Conservation (phyloP, 1,284 basidiomycete genomes). For the Apiotrichum akiyoshidainum region DNA sequence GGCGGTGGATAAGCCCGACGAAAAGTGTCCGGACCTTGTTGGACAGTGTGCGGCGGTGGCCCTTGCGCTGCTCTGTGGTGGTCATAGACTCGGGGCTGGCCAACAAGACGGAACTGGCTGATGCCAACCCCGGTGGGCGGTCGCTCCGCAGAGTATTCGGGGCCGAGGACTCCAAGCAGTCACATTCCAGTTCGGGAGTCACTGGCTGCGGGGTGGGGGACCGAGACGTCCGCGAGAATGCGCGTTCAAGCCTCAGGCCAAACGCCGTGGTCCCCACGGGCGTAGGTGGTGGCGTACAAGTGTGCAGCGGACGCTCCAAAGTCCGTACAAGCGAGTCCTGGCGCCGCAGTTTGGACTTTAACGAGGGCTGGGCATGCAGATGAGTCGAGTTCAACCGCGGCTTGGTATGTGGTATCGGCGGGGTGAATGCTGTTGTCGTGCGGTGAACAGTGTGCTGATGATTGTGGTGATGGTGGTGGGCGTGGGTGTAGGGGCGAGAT, state of each 20-base stretch:
- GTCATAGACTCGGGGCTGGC: no score
- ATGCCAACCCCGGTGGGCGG: no score
- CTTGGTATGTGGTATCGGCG: constrained; percentile 3
- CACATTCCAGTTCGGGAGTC: no score
- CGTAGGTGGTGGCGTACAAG: neutral
- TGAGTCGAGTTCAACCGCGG: neutral
- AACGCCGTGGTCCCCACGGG: neutral
- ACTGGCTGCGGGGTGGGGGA: neutral
- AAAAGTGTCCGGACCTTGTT: constrained; percentile 31
- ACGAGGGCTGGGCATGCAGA: no score
- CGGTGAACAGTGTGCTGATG: constrained; percentile 8
- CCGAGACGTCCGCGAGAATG: neutral
- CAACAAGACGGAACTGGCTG: no score
- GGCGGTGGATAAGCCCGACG: constrained; percentile 14
- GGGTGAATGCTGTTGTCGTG: constrained; percentile 2
- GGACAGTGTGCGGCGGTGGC: constrained; percentile 26
- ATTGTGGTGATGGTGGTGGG: neutral
- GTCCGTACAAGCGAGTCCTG: neutral
- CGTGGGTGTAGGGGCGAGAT: neutral
- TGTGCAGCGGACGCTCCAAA: neutral
- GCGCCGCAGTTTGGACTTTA: neutral
- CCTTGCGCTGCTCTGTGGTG: neutral
- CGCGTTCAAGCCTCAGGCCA: neutral
- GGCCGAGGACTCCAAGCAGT: no score
- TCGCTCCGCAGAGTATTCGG: no score